Conservation (phyloP, 106 monocot genomes). For the Iris macrosiphon region DNA sequence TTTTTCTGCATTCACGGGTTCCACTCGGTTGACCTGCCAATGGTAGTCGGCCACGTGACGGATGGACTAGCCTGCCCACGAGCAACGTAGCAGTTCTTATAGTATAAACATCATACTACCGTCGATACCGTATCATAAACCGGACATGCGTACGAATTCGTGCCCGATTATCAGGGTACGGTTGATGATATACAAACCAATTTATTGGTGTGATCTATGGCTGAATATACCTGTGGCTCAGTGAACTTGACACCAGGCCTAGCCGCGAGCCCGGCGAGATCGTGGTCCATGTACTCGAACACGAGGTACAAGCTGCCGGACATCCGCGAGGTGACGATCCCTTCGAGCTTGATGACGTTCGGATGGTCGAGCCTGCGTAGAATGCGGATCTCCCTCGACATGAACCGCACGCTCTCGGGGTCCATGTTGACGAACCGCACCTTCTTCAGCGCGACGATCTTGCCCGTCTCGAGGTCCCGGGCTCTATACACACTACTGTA, state of each 20-base stretch:
- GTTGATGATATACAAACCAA: no score
- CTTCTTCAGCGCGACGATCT: constrained; percentile 69
- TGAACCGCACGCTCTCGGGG: constrained; percentile 65
- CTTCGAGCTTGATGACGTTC: constrained; percentile 69
- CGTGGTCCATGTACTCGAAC: constrained; percentile 80
- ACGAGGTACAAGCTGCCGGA: constrained; percentile 55
- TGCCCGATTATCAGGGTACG: no score
- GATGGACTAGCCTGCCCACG: no score
- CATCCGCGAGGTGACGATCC: constrained; percentile 48
- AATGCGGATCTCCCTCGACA: constrained; percentile 70
- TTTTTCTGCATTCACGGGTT: no score
- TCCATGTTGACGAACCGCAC: constrained; percentile 68
- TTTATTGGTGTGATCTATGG: no score
- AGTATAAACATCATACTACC: no score
- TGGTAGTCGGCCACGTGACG: no score
- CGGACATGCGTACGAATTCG: no score
- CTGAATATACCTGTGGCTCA: constrained; percentile 39
- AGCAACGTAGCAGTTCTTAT: no score
- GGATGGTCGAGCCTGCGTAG: constrained; percentile 63
- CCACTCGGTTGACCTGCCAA: no score
- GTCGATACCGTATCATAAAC: no score
- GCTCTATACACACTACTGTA: constrained; percentile 71
- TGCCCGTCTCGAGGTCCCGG: constrained; percentile 59
- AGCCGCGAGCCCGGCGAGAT: constrained; percentile 56
- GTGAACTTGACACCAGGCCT: constrained; percentile 55